A percentile compares a stretch with the other conserved stretches of the same genome.
Conservation (phyloP, 2,329 filamentous ascomycete species). For the Penicillium sp. region DNA sequence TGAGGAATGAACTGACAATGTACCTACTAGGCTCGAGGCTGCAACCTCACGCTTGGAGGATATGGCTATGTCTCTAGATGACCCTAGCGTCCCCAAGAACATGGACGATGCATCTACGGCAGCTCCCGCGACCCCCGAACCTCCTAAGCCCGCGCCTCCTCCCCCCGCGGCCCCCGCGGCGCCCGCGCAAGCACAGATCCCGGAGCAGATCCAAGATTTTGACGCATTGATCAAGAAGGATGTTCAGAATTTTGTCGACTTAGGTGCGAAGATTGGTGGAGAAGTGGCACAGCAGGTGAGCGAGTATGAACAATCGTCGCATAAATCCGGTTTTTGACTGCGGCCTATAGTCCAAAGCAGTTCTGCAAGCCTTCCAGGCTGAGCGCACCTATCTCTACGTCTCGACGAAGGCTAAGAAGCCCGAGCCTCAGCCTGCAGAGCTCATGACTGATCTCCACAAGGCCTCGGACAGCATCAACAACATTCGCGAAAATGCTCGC, state of each 20-base stretch:
- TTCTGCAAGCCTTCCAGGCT: conserved; percentile 69
- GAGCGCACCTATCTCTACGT: conserved; percentile 87
- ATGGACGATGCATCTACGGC: conserved; percentile 22
- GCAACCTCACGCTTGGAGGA: conserved; percentile 95
- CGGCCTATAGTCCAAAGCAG: conserved; percentile 50
- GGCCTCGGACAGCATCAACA: conserved; percentile 72
- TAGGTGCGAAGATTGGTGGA: conserved; percentile 75
- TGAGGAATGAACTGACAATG: conserved; percentile 31
- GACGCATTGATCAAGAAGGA: conserved; percentile 72
- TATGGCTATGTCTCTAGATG: conserved; percentile 72
- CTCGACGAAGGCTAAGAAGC: conserved; percentile 88
- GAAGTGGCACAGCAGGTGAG: conserved; percentile 76
- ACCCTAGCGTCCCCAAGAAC: conserved; percentile 47
- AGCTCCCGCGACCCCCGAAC: conserved; percentile 23
- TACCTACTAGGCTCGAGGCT: conserved; percentile 80
- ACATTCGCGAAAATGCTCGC: conserved; percentile 78
- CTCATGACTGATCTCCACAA: conserved; percentile 85
- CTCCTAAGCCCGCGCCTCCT: conserved; percentile 36
- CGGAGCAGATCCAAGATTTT: conserved; percentile 81
- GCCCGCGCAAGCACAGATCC: conserved; percentile 59
- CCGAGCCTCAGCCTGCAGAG: conserved; percentile 69
- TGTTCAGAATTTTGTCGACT: conserved; percentile 72
- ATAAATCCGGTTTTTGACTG: not conserved
- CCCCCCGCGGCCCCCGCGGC: conserved; percentile 47
- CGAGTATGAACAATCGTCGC: conserved; percentile 4